Base-by-base conservation (phyloP, 805 yeast species). In the Metschnikowia noctiluminum region DNA sequence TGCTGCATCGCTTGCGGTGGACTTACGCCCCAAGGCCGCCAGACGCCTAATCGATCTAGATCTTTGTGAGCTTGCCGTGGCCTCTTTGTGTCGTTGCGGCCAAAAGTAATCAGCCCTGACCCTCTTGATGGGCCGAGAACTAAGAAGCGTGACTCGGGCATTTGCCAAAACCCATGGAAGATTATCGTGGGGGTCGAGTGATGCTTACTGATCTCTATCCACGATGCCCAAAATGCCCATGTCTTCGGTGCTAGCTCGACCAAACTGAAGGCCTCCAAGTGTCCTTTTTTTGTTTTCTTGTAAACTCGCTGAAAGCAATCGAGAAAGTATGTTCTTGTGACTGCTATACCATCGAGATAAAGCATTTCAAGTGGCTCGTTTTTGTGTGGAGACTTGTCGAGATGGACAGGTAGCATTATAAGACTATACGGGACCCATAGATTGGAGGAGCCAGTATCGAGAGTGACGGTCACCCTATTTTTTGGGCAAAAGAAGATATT, bases 111-210 rank as follows among this genome's bases (percentile, higher is more conserved):
- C 28, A 62, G 56, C 12, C 76, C 77, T 2, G 62, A 27, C 4
- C 39, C 46, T 12, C 65, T 54, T 6, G 34, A n/a, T 2, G 68
- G 64, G 54, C 81, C 77, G 62, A 87, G 70, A 57, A 70, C 85
- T 45, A 87, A 66, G n/a, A n/a, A n/a, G 56, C 46, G 81, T 85
- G 37, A 78, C 56, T 0, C 90, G 90, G 45, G 78, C 77, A 28
- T 69, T 60, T 42, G 74, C 80, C 70, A 89, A 64, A 50, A 76
- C 76, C 51, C 73, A 54, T 0, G 96, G 96, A 49, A 88, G 68
- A 63, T 89, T 88, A 43, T 40, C 42, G 38, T 46, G 41, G 11
- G 37, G 34, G 2, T 7, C 7, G 8, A 4, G 10, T 9, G 48
- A 31, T 3, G 45, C 48, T 30, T 43, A 40, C 8, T 39, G 47